These are phyloP conservation scores for Rugosomyces carneus DNA, from an alignment of 1,284 basidiomycete species.

Conservation along the genomic window DNA sequence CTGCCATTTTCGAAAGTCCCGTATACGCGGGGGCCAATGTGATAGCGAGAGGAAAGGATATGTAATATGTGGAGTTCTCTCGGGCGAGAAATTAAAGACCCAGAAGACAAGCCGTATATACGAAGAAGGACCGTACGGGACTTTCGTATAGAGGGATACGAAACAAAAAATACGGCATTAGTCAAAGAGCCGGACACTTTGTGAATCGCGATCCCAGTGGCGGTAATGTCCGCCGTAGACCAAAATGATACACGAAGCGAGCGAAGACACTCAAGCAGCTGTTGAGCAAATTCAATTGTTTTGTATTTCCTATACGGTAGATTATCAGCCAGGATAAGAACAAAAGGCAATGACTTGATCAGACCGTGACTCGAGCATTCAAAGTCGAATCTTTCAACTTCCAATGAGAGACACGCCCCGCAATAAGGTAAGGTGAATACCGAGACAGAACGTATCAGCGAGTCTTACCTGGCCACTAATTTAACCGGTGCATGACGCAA, in stretches of 20 bases:
- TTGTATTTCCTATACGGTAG: conserved; percentile 56
- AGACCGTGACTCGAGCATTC: conserved; percentile 26
- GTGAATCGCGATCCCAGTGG: conserved; percentile 54
- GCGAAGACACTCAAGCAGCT: conserved; percentile 50
- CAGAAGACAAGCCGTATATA: conserved; percentile 85
- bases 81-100: conserved; percentile 77
- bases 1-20: conserved; percentile 93
- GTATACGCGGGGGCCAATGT: conserved; percentile 85
- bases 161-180: conserved; percentile 93
- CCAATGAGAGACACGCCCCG: conserved; percentile 20
- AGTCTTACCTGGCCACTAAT: conserved; percentile 70
- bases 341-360: conserved; percentile 21
- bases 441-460: conserved; percentile 17
- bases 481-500: conserved; percentile 54
- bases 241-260: conserved; percentile 54
- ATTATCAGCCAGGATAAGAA: conserved; percentile 17
- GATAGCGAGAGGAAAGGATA: conserved; percentile 78
- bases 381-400: conserved; percentile 20
- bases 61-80: conserved; percentile 84
- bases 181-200: conserved; percentile 91
- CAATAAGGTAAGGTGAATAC: conserved; percentile 16
- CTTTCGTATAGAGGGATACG: conserved; percentile 47
- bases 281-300: conserved; percentile 49
- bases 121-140: conserved; percentile 73
- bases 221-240: conserved; percentile 39